Evolutionary conservation across 2,329 filamentous ascomycete species (phyloP).

Genomic region (Elsinoe australis): DNA sequence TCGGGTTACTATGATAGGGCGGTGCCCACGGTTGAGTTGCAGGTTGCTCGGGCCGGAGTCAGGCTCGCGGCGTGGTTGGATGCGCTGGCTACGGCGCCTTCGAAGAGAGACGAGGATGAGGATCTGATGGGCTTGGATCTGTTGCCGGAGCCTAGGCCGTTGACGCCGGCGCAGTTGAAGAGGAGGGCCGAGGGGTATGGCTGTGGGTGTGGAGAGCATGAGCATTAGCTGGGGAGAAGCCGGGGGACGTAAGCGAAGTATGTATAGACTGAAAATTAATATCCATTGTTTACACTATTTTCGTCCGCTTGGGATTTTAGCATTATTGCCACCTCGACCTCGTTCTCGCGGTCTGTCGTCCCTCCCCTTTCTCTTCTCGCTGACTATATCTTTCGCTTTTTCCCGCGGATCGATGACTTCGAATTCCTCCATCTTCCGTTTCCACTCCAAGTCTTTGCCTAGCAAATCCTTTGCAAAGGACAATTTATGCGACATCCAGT

Average conservation of each 20-base stretch:
- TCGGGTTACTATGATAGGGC: conserved; percentile 29
- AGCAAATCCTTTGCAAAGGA: conserved; percentile 83
- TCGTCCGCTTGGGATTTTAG: conserved; percentile 4
- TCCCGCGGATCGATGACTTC: conserved; percentile 91
- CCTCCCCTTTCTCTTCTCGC: conserved; percentile 53
- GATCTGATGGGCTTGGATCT: conserved; percentile 16
- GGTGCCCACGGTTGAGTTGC: conserved; percentile 35
- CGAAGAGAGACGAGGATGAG: conserved; percentile 12
- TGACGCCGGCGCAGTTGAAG: conserved; percentile 24
- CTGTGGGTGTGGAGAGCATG: conserved; percentile 19
- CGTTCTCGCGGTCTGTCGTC: conserved; percentile 21
- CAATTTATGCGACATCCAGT: conserved; percentile 81
- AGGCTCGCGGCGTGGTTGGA: conserved; percentile 33
- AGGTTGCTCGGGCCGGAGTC: conserved; percentile 39
- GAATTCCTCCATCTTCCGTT: conserved; percentile 75
- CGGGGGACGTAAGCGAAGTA: conserved; percentile 16
- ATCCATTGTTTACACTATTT: conserved; percentile 6
- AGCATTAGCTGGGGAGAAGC: conserved; percentile 24
- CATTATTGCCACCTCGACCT: conserved; percentile 3
- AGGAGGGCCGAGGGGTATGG: conserved; percentile 24
- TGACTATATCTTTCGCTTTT: conserved; percentile 53
- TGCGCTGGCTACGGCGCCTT: conserved; percentile 26
- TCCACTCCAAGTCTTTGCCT: conserved; percentile 85
- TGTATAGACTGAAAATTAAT: conserved; percentile 6
- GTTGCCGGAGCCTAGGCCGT: conserved; percentile 19